Evolutionary conservation across 495 filamentous ascomycete genomes (phyloP).

Genomic region (Corynascus novoguineensis): DNA sequence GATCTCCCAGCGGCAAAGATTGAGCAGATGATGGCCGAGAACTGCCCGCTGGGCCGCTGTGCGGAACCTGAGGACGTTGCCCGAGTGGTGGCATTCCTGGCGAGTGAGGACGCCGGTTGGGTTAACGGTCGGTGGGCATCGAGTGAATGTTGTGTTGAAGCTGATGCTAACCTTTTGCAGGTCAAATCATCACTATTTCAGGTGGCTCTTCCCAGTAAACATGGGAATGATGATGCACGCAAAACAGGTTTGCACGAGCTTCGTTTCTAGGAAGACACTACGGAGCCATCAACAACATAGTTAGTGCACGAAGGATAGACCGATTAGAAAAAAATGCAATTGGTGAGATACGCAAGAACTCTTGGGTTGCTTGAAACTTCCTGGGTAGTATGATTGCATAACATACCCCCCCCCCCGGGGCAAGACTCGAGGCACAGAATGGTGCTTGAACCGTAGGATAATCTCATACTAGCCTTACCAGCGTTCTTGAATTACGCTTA

Average conservation of each 20-base stretch:
- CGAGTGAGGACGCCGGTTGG: constrained; percentile 55
- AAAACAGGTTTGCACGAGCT: not conserved
- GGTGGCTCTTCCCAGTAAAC: constrained; percentile 32
- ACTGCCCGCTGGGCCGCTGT: constrained; percentile 33
- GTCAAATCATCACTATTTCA: constrained; percentile 34
- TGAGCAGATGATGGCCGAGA: constrained; percentile 32
- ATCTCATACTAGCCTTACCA: too few relatives aligned
- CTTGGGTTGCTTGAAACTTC: too few relatives aligned
- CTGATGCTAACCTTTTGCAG: constrained; percentile 15
- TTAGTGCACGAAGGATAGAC: too few relatives aligned
- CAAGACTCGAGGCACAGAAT: too few relatives aligned
- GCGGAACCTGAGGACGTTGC: constrained; percentile 54
- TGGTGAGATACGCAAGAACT: too few relatives aligned
- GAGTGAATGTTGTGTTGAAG: not conserved
- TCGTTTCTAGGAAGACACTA: too few relatives aligned
- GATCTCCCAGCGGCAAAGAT: constrained; percentile 29
- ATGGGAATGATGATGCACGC: not conserved
- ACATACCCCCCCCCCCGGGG: too few relatives aligned
- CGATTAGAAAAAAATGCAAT: too few relatives aligned
- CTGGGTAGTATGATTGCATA: too few relatives aligned
- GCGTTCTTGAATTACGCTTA: too few relatives aligned
- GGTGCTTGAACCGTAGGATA: too few relatives aligned
- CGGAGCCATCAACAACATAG: too few relatives aligned
- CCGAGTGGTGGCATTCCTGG: constrained; percentile 52
- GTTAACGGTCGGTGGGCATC: constrained; percentile 46